Evolutionary conservation across 2,329 filamentous ascomycete genomes (phyloP).

Genomic region (Hypoxylon sp.): DNA sequence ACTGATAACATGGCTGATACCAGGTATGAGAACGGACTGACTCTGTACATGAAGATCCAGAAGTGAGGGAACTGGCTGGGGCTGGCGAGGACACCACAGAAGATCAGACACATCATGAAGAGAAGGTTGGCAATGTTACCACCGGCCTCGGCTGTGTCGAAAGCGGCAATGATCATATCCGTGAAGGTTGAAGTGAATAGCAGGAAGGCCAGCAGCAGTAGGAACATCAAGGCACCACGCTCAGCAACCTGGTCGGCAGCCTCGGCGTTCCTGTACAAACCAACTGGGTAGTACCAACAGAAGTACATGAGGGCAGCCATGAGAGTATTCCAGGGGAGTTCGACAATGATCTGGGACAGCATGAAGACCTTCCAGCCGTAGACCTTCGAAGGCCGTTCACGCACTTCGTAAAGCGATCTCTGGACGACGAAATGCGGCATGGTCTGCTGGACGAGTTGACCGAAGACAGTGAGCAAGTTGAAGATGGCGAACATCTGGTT

Average conservation of each 20-base stretch:
- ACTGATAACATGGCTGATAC: constrained; percentile 71
- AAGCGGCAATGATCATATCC: constrained; percentile 77
- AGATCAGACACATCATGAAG: constrained; percentile 77
- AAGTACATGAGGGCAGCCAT: constrained; percentile 81
- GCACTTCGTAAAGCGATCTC: constrained; percentile 82
- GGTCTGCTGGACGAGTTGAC: constrained; percentile 78
- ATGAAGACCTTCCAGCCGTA: constrained; percentile 90
- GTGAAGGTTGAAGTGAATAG: constrained; percentile 85
- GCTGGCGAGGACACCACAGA: constrained; percentile 76
- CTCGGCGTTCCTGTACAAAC: constrained; percentile 75
- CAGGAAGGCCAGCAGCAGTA: constrained; percentile 78
- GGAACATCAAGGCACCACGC: constrained; percentile 80
- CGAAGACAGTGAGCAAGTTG: constrained; percentile 83
- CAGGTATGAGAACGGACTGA: constrained; percentile 79
- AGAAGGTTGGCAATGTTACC: constrained; percentile 79
- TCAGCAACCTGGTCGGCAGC: constrained; percentile 68
- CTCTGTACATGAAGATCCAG: constrained; percentile 80
- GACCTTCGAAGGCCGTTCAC: constrained; percentile 83
- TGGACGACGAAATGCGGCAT: constrained; percentile 90
- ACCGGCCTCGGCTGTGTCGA: constrained; percentile 77
- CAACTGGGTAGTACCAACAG: constrained; percentile 87
- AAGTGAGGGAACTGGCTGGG: constrained; percentile 72
- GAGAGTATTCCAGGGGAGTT: constrained; percentile 84
- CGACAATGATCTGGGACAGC: constrained; percentile 82
- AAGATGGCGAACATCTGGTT: constrained; percentile 90